These are phyloP conservation scores for Kickxella alabastrina DNA, from an alignment of 192 early-diverging fungal species.

Conservation along the genomic window DNA sequence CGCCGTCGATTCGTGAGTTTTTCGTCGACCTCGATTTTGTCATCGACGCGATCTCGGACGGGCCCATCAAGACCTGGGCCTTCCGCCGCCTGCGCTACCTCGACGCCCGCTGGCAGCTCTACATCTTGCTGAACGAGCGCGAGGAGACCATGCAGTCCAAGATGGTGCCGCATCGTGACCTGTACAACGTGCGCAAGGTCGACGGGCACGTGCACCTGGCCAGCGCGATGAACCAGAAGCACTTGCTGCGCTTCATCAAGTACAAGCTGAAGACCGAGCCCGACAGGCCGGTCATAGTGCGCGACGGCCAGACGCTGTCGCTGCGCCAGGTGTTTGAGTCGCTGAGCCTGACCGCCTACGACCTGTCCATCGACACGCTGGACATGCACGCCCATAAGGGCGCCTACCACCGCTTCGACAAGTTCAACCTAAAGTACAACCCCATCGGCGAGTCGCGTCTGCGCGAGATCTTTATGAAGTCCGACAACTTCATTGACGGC, in stretches of 20 bases:
- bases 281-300: slow-evolving; percentile 77
- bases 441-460: slow-evolving; percentile 92
- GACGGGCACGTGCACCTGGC: slow-evolving; percentile 97
- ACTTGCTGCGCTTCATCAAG: slow-evolving; percentile 92
- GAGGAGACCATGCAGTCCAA: slow-evolving; percentile 91
- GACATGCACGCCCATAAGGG: slow-evolving; percentile 98
- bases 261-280: slow-evolving; percentile 76
- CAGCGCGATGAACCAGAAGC: slow-evolving; percentile 95
- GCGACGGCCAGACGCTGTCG: slow-evolving; percentile 80
- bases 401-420: slow-evolving; percentile 94
- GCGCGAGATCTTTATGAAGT: slow-evolving; percentile 94
- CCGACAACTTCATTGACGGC: slow-evolving; percentile 86
- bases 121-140: slow-evolving; percentile 87
- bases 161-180: slow-evolving; percentile 89
- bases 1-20: slow-evolving; percentile 80
- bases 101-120: slow-evolving; percentile 92
- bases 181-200: slow-evolving; percentile 97
- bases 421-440: slow-evolving; percentile 97
- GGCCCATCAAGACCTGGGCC: slow-evolving; percentile 90
- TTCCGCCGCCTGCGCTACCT: slow-evolving; percentile 85
- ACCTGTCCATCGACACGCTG: slow-evolving; percentile 89
- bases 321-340: slow-evolving; percentile 81
- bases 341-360: slow-evolving; percentile 89
- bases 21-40: slow-evolving; percentile 82
- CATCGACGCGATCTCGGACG: slow-evolving; percentile 72